Evolutionary conservation across 192 early-diverging fungal species (phyloP), one percentile per base, ranked within the genome.

Genomic region (Entomortierella lignicola): DNA sequence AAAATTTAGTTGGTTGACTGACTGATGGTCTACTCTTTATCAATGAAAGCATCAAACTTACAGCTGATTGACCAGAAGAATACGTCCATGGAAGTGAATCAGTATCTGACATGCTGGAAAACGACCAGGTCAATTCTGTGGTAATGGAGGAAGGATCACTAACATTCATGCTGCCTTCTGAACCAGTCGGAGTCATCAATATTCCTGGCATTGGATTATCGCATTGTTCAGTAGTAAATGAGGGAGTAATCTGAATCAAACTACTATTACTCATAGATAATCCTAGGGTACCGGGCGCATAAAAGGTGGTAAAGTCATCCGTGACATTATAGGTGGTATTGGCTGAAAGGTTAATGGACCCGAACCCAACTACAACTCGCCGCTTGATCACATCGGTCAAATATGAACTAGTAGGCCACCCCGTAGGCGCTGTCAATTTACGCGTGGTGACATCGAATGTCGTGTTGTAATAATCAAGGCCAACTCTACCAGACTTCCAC

Each of bases 381-480:
- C 75, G 32, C 2, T 66, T 65, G 27, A 64, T 60, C 5, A 39
- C 63, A 2, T 65, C 63, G 0, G 42, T 59, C 10, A 79, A 17
- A 26, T 70, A 79, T 15, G 13, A 8, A 50, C 75, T 79, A 1
- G 75, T 79, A n/a, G 75, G 75, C 75, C 75, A 79, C 11, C 75
- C 75, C 20, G 67, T 66, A 7, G 60, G 39, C 20, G 75, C 55
- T 3, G 44, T 55, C 2, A 59, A 30, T 11, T 34, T 54, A 23
- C 63, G 57, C 20, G 75, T 70, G 2, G 18, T 27, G 2, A 61
- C 55, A 34, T 79, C 58, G 1, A 21, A 57, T 2, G 75, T 66
- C 2, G 68, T 70, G 15, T 79, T 79, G 41, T 79, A 79, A 39
- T 79, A 79, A 50, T 79, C 75, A 13, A 66, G 8, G 10, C 75